These are phyloP conservation scores for Alternaria gaisen DNA, from an alignment of 2,329 filamentous ascomycete genomes.

Conservation along the genomic window DNA sequence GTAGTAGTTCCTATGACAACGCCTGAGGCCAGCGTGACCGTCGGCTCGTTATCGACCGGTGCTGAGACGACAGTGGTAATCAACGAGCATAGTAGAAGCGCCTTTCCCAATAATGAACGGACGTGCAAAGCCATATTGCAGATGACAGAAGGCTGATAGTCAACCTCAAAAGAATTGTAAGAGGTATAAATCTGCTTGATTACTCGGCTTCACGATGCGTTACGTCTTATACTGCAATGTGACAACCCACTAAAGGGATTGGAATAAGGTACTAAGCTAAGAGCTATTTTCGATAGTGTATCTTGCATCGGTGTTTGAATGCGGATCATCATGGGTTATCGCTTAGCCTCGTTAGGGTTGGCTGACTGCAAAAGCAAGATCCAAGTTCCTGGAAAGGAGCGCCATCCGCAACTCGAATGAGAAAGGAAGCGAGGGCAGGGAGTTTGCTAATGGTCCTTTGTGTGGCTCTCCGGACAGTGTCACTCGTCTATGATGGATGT, in stretches of 20 bases:
- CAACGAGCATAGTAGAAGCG: neutral
- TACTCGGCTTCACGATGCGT: neutral
- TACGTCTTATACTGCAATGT: neutral
- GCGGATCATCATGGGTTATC: neutral
- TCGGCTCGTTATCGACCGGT: neutral
- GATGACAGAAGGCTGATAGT: neutral
- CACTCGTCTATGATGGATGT: neutral
- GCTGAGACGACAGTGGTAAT: neutral
- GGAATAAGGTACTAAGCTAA: neutral
- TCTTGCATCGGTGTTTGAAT: neutral
- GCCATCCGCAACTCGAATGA: neutral
- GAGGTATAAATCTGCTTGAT: neutral
- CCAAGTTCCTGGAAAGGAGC: neutral
- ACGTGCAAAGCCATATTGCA: neutral
- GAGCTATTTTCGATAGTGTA: neutral
- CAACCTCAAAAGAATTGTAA: neutral
- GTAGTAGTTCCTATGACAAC: slow-evolving; percentile 18
- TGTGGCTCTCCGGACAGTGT: neutral
- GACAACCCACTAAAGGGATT: neutral
- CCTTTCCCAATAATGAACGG: neutral
- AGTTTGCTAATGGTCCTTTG: neutral
- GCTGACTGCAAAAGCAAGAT: too few species aligned
- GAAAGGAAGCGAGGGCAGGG: neutral
- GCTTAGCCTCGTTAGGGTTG: neutral
- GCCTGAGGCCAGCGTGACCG: slow-evolving; percentile 16